A percentile compares a stretch with the other conserved stretches of the same genome.
phyloP scores from a whole-genome alignment of 2,329 filamentous ascomycete species.

The Claviceps sp. region DNA sequence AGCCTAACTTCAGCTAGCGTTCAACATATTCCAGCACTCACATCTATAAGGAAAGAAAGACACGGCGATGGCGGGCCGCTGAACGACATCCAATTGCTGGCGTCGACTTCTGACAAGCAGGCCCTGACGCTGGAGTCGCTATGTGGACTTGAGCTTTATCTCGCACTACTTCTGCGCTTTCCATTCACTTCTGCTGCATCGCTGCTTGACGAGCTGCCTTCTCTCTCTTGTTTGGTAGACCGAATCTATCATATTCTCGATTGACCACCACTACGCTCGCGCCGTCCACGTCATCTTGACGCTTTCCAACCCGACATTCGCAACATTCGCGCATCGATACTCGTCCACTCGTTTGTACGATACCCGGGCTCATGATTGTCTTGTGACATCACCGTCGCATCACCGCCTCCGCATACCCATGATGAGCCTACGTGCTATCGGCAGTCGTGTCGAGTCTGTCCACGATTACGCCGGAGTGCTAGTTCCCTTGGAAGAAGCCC shows the following conservation, averaged over 20 bases:
- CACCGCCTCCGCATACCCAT: constrained; percentile 1
- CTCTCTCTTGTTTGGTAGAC: too few relatives aligned
- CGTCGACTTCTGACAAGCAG: background rate
- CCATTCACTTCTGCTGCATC: too few relatives aligned
- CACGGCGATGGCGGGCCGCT: background rate
- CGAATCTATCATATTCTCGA: too few relatives aligned
- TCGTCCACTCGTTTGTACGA: background rate
- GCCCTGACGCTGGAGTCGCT: background rate
- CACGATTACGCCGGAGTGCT: constrained; percentile 38
- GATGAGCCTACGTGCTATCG: constrained; percentile 19
- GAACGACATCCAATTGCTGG: background rate
- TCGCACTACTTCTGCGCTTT: too few relatives aligned
- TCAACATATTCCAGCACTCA: too few relatives aligned
- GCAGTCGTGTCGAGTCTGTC: constrained; percentile 29
- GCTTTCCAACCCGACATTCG: too few relatives aligned
- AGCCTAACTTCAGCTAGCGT: too few relatives aligned
- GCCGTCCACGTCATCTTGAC: too few relatives aligned
- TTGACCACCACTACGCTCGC: too few relatives aligned
- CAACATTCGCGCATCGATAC: too few relatives aligned
- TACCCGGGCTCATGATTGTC: background rate
- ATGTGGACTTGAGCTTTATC: background rate
- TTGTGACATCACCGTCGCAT: background rate
- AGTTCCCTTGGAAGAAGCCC: constrained; percentile 40
- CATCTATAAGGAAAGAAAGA: too few relatives aligned
- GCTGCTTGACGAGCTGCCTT: too few relatives aligned